Evolutionary conservation across 2,329 filamentous ascomycete genomes (phyloP), one percentile per base, ranked within the genome.

Genomic region (Fusarium virguliforme): DNA sequence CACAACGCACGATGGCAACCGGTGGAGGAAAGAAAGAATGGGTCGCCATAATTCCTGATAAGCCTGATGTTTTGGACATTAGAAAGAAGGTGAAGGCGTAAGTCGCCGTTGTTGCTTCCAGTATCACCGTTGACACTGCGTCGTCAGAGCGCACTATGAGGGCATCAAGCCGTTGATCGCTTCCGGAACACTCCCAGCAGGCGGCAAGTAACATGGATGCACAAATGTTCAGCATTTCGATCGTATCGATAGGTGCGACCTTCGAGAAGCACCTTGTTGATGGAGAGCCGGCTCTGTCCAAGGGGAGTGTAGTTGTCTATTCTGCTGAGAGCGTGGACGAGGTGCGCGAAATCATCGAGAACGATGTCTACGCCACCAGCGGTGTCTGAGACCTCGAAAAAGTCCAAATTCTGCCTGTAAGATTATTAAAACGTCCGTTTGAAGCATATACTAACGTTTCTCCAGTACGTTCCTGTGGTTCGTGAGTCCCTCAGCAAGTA

Each of bases 311-410:
- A 5, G 53, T 68, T 8, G 62, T 68, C 12, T 70, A 68, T 46
- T 22, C 59, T 4, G 62, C 30, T 1, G 55, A 63, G 15, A 60
- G 30, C 24, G 40, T 24, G 1, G 62, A 62, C 2, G 60, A 75
- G 57, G 74, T 73, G 10, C 68, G 64, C 9, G 48, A 62, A 22
- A 60, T 76, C 24, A 72, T 75, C 12, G 43, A 62, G 24, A 62
- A 72, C 1, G 74, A 76, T 3, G 13, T 72, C 2, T 76, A 76
- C 35, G 67, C 72, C 22, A 68, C 55, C 18, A 66, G 53, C 10
- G 74, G 65, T 6, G 74, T 76, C 2, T 76, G 72, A 70, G 70
- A 76, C 51, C 63, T 75, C 3, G 70, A 71, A 7, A 76, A 75
- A 8, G 72, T 41, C 2, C 74, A 76, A 18, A 67, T 76, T 1